Conservation (phyloP, 2,329 filamentous ascomycete genomes). For the Xylaria sp. region DNA sequence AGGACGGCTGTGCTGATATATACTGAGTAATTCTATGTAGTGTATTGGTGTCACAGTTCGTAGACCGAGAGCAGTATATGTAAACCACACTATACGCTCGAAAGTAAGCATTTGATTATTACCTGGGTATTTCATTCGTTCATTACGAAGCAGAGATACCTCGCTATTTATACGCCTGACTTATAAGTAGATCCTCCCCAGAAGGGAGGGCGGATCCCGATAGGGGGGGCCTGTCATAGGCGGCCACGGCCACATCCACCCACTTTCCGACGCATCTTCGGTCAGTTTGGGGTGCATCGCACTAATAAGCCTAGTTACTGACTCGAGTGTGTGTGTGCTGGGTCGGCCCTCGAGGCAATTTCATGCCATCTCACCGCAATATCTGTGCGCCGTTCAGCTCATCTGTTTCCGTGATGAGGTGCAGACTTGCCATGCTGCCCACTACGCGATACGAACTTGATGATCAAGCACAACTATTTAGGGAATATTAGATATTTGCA, state of each 20-base stretch:
- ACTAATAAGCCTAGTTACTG: conserved; percentile 2
- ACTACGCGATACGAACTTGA: not conserved
- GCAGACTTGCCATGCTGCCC: not conserved
- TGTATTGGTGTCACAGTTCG: not conserved
- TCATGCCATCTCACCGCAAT: not conserved
- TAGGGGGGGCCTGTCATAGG: conserved; percentile 19
- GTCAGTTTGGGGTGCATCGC: conserved; percentile 19
- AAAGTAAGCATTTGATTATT: not conserved
- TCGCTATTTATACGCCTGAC: conserved; percentile 10
- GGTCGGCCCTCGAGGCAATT: not conserved
- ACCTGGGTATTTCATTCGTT: not conserved
- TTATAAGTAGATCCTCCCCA: conserved; percentile 27
- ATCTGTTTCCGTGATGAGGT: not conserved
- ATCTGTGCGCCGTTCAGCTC: not conserved
- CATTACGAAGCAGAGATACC: conserved; percentile 3
- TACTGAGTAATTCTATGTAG: not conserved
- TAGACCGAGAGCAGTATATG: not conserved
- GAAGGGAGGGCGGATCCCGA: conserved; percentile 22
- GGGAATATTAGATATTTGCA: no score
- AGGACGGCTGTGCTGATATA: conserved; percentile 1
- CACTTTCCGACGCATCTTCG: conserved; percentile 26
- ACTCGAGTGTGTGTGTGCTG: not conserved
- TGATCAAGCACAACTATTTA: not conserved
- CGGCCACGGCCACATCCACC: conserved; percentile 28
- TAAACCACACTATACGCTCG: not conserved